These are phyloP conservation scores for Gossypium raimondii DNA, from an alignment of 345 rosid genomes.

Conservation along the genomic window DNA sequence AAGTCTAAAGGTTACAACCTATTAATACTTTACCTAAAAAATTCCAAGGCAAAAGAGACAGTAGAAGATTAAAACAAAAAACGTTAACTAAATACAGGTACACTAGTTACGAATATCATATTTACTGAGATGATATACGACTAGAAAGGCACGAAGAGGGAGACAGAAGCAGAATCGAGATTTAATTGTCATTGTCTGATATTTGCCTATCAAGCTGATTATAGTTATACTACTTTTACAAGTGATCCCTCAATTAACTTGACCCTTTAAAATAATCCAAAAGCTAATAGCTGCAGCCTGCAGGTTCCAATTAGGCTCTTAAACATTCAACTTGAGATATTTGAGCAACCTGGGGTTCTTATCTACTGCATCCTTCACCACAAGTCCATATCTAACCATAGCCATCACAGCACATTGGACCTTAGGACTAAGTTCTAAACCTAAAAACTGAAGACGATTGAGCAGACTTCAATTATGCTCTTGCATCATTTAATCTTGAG, in stretches of 20 bases:
- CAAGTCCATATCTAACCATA: neutral
- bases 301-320: neutral
- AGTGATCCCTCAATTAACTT: neutral
- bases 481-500: neutral
- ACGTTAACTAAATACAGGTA: neutral
- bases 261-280: neutral
- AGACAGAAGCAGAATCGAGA: neutral
- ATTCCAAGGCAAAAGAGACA: neutral
- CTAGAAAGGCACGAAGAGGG: neutral
- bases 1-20: neutral
- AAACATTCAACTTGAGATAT: neutral
- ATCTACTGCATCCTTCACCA: neutral
- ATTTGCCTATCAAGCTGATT: neutral
- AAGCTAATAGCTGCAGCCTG: constrained; percentile 1
- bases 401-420: neutral
- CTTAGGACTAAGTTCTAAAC: neutral
- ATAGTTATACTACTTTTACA: neutral
- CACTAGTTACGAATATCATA: neutral
- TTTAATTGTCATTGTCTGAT: neutral
- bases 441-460: neutral
- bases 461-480: neutral
- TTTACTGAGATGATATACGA: neutral
- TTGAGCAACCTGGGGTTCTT: neutral
- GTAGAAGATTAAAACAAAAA: neutral
- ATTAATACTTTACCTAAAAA: neutral